Evolutionary conservation across 495 filamentous ascomycete genomes (phyloP), one percentile per base, ranked within the genome.

Genomic region (Penicillium cataractarum): DNA sequence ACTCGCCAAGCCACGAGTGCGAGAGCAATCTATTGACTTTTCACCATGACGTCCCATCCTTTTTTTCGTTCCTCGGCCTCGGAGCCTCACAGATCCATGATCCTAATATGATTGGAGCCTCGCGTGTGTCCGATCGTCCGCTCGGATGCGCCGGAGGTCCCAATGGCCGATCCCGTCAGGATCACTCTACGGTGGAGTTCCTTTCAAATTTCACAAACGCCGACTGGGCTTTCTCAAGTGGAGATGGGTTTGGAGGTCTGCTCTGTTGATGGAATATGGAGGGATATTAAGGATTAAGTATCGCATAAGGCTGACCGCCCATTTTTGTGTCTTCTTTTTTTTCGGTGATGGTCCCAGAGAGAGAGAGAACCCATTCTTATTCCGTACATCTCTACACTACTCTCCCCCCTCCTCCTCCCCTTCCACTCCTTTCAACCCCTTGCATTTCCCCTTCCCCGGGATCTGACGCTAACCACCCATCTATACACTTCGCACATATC

Each of bases 101-200:
- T 49, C 46, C 24, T 19, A 4, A 8, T 3, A 7, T 19, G n/a
- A 42, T 42, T 42, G 40, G 40, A 19, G n/a, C 17, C 33, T 35
- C 33, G n/a, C 9, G n/a, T 42, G 40, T 7, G 29, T 35, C 29
- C 49, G 49, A 54, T 53, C 58, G 49, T 29, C 57, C 58, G 57
- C 17, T 44, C 67, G 67, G 67, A 69, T 61, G 46, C 52, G 51
- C 61, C 67, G 67, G 67, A 69, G 61, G 8, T 55, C 64, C 60
- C 52, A 51, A 40, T 55, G 46, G 37, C 64, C 64, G 64, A 64
- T 51, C 57, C 64, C 54, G 60, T 50, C 24, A 40, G 61, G 39
- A 64, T 55, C 39, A n/a, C n/a, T n/a, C n/a, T n/a, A n/a, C n/a
- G n/a, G 51, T 54, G 51, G 51, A 54, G 51, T 6, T 24, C 24